phyloP scores from a whole-genome alignment of 2,329 filamentous ascomycete genomes.

The Neonectria neomacrospora region DNA sequence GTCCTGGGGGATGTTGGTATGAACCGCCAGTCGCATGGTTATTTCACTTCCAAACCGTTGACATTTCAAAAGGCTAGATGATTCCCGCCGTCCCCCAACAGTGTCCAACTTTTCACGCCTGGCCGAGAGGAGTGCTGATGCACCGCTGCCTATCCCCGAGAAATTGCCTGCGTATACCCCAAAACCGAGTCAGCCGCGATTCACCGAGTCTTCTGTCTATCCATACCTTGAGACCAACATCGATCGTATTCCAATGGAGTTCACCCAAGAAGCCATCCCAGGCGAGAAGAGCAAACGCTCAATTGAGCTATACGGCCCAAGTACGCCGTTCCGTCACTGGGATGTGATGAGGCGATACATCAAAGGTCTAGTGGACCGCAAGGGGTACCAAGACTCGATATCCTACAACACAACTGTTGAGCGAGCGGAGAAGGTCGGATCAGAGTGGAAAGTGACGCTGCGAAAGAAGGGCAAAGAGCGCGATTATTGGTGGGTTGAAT shows the following conservation, averaged over 20 bases:
- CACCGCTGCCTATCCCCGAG: constrained; percentile 58
- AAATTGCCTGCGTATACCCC: constrained; percentile 59
- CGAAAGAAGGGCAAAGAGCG: constrained; percentile 48
- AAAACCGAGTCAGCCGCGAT: constrained; percentile 58
- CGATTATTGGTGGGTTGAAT: constrained; percentile 72
- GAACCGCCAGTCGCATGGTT: constrained; percentile 24
- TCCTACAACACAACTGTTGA: constrained; percentile 72
- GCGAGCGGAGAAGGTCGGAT: constrained; percentile 59
- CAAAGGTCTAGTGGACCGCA: constrained; percentile 60
- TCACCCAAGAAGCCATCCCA: constrained; percentile 66
- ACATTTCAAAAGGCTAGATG: constrained; percentile 55
- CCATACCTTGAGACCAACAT: constrained; percentile 75
- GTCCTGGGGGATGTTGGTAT: constrained; percentile 70
- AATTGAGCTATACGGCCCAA: constrained; percentile 58
- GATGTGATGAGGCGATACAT: constrained; percentile 67
- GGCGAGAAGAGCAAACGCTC: constrained; percentile 46
- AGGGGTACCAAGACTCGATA: constrained; percentile 63
- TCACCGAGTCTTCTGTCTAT: constrained; percentile 69
- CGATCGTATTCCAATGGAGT: constrained; percentile 68
- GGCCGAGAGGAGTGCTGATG: constrained; percentile 61
- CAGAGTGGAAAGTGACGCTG: constrained; percentile 65
- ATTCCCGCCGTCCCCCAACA: constrained; percentile 50
- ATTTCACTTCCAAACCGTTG: background rate
- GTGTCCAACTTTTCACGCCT: constrained; percentile 59
- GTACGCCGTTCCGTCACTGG: constrained; percentile 72